Evolutionary conservation across 306 rosid genomes (phyloP).

Genomic region (Inga oerstediana): DNA sequence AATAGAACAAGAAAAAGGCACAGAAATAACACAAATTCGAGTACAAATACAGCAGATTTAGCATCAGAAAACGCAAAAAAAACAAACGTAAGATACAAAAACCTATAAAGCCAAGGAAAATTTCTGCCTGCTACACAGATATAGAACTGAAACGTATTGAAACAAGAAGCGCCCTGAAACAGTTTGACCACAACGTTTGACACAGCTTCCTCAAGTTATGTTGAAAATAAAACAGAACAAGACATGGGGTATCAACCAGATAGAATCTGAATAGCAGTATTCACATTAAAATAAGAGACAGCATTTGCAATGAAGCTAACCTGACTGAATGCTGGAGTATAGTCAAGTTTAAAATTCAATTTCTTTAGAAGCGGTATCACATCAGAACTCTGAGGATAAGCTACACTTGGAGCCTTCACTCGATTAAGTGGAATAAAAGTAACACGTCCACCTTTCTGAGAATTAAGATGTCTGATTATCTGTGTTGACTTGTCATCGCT

Average conservation of each 20-base stretch:
- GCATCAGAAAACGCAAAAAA: neutral
- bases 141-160: neutral
- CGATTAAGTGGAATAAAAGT: conserved; percentile 95
- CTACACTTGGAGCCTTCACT: conserved; percentile 73
- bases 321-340: conserved; percentile 77
- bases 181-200: conserved; percentile 2
- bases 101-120: neutral
- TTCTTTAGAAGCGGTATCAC: conserved; percentile 84
- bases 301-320: conserved; percentile 51
- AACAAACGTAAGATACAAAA: neutral
- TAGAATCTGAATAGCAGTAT: conserved; percentile 6
- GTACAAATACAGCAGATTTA: neutral
- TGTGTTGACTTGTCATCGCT: conserved; percentile 86
- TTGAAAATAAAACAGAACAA: conserved; percentile 19
- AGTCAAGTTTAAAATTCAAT: conserved; percentile 60
- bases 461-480: conserved; percentile 92
- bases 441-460: conserved; percentile 90
- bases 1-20: neutral
- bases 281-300: conserved; percentile 15
- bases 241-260: neutral
- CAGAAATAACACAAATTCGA: neutral
- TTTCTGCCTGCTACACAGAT: neutral
- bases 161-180: neutral
- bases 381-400: conserved; percentile 87
- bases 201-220: neutral